Evolutionary conservation across 768 basidiomycete genomes (phyloP), one percentile per base, ranked within the genome.

Genomic region (Macrolepiota albuminosa): DNA sequence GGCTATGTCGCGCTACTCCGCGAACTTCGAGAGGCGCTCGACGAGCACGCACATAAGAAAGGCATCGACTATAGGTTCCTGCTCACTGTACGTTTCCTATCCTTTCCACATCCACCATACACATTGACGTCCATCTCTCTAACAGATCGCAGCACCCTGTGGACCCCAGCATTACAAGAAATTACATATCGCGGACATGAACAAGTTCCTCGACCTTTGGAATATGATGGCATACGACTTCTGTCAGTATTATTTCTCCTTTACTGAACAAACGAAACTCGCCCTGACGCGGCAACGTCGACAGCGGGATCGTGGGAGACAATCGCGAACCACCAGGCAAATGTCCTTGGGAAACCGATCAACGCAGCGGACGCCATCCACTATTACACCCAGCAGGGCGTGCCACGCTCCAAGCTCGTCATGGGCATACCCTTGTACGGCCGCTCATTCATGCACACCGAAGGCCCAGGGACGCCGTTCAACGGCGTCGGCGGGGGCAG

Each of bases 161-260:
- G 97, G 97, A 34, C 83, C 88, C 2, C 81, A 89, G 63, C 86
- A 97, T 66, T 95, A 93, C 74, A 76, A 86, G 70, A 91, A 88
- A 64, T 78, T 98, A 7, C 80, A 85, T 60, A 78, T 94, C 49
- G 75, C 72, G 26, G 91, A 91, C 61, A 98, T 99, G 95, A 88
- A 95, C 70, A 79, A 79, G 60, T 87, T 82, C 59, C 85, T 99
- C 26, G 91, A 93, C 68, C 95, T 98, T 71, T 98, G 95, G 95
- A 98, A 99, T 70, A 74, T 99, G 71, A 99, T 99, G 97, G 86
- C 89, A 1, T 93, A 93, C 64, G 91, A 93, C 70, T 93, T 88
- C 66, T 83, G 89, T 88, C 64, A 57, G 81, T 72, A 33, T 50
- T 40, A 29, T 14, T 37, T 45, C 40, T 29, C n/a, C 14, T 36